Base-by-base conservation (phyloP, 202 grass and related monocot genomes). In the Sporobolus alterniflorus region DNA sequence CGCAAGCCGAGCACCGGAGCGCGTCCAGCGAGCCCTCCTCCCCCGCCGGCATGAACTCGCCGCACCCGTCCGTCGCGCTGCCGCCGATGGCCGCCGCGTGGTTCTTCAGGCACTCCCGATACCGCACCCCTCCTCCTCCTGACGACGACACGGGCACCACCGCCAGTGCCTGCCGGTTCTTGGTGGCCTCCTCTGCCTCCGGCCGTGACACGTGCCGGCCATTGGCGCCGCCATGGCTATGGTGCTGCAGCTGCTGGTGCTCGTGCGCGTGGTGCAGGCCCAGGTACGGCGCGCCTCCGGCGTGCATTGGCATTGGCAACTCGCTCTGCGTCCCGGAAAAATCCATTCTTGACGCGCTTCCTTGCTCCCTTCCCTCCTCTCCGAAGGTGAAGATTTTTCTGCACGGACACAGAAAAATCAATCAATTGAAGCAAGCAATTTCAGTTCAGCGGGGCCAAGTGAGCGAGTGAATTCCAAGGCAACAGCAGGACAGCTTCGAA, bases 21-120 rank as follows among this genome's bases (percentile, higher is more conserved):
- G 71, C 87, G 84, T 92, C 90, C 59, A 89, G 85, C 30, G 84
- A 77, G 10, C 87, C 90, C 1, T 94, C 94, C 89, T 97, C 91
- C 25, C 89, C 94, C 0, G 91, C 89, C 0, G 89, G 48, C 76
- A 91, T 91, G 82, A 91, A 91, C 77, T 91, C 89, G 60, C 89
- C 85, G 82, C 89, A 91, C 31, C 89, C 89, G 42, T 91, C 89
- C 54, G 84, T 67, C 3, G 85, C 89, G 13, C 88, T 82, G 1
- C 89, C 89, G 57, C 89, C 89, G 89, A 91, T 88, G 76, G 81
- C 85, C 29, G 84, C 95, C 26, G 92, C 92, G 82, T 93, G 92
- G 87, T 97, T 97, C 89, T 94, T 94, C 17, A 97, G 87, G 82
- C 94, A 97, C 85, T 97, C 89, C 39, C 84, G 82, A 73, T 97